Evolutionary conservation across 208 protist genomes (phyloP).

Genomic region (Herpetomonas muscarum): DNA sequence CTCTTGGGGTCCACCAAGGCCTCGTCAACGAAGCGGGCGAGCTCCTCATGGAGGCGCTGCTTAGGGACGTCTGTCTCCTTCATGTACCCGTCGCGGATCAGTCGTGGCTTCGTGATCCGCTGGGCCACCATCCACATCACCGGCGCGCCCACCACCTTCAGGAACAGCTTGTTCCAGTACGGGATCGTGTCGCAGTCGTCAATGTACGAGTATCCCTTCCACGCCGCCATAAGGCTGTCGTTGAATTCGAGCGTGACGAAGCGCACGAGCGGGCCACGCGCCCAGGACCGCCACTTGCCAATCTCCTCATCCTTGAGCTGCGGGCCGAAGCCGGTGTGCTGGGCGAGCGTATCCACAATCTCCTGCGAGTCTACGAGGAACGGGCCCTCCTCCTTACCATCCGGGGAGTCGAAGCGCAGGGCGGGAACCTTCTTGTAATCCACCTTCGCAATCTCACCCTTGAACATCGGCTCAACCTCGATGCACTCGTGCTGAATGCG

Average conservation of each 20-base stretch:
- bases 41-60: conserved; percentile 54
- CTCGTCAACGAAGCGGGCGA: conserved; percentile 62
- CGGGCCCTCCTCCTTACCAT: conserved; percentile 30
- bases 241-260: conserved; percentile 87
- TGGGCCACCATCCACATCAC: conserved; percentile 87
- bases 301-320: conserved; percentile 69
- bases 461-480: conserved; percentile 91
- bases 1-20: conserved; percentile 54
- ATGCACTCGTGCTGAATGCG: conserved; percentile 71
- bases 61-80: conserved; percentile 49
- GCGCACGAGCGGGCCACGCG: conserved; percentile 73
- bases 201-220: conserved; percentile 87
- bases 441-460: conserved; percentile 57
- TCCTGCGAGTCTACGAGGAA: conserved; percentile 80
- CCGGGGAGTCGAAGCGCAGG: conserved; percentile 61
- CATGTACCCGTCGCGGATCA: conserved; percentile 67
- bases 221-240: conserved; percentile 59
- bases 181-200: conserved; percentile 84
- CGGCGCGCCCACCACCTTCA: conserved; percentile 86
- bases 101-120: conserved; percentile 64
- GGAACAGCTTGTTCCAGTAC: conserved; percentile 80
- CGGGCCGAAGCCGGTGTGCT: conserved; percentile 39
- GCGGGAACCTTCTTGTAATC: conserved; percentile 91
- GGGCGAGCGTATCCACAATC: conserved; percentile 74
- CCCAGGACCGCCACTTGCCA: conserved; percentile 78